Conservation (phyloP, 257 asterid genomes). For the Haberlea rhodopensis region DNA sequence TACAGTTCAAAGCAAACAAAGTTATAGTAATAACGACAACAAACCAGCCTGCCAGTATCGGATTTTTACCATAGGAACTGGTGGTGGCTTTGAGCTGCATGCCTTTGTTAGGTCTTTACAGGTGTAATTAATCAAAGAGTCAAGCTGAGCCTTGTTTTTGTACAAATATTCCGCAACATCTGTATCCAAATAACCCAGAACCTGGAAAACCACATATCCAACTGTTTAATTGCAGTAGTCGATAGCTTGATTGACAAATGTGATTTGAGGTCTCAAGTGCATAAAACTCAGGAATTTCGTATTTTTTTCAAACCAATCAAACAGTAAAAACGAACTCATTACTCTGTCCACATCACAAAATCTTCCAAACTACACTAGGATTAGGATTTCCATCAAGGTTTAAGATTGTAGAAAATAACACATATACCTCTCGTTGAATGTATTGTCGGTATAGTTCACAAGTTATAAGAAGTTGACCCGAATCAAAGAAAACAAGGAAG, state of each 20-base stretch:
- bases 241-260: conserved; percentile 1
- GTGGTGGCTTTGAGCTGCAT: conserved; percentile 77
- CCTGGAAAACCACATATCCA: conserved; percentile 46
- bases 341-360: not conserved
- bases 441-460: not conserved
- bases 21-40: not conserved
- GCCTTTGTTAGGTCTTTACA: conserved; percentile 89
- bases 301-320: conserved; percentile 3
- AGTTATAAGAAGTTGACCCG: not conserved
- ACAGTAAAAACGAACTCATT: not conserved
- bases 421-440: not conserved
- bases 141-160: conserved; percentile 55
- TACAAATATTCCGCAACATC: conserved; percentile 90
- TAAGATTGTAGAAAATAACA: not conserved
- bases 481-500: not conserved
- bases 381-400: not conserved
- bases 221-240: not conserved
- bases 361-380: not conserved
- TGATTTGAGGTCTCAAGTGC: conserved; percentile 6
- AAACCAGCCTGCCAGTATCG: conserved; percentile 10
- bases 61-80: conserved; percentile 81
- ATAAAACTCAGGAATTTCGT: not conserved
- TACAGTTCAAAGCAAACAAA: not conserved
- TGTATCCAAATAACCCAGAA: conserved; percentile 89
- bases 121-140: conserved; percentile 54